Evolutionary conservation across 768 basidiomycete genomes (phyloP).

Genomic region (Gymnopilus junonius): DNA sequence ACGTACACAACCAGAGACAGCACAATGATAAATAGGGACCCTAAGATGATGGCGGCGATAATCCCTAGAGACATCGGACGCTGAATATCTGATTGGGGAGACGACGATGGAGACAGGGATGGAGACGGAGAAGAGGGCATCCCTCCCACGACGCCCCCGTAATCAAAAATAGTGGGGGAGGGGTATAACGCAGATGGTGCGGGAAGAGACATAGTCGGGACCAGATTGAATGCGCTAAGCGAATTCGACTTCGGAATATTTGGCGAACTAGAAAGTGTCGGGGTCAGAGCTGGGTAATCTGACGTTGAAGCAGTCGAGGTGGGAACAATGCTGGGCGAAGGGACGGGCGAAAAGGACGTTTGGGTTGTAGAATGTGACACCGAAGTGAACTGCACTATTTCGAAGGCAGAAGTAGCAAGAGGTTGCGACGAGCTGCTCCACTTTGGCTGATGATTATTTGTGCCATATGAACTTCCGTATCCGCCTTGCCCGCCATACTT

Average conservation of each 20-base stretch:
- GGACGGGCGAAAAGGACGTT: neutral
- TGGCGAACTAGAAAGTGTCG: neutral
- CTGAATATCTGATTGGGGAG: neutral
- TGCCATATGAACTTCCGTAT: neutral
- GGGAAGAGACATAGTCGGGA: neutral
- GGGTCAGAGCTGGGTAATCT: neutral
- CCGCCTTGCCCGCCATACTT: neutral
- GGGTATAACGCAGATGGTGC: neutral
- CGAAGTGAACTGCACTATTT: neutral
- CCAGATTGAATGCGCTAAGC: neutral
- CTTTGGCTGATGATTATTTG: neutral
- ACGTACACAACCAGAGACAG: slow-evolving; percentile 4
- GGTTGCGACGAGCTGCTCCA: neutral
- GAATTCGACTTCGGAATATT: neutral
- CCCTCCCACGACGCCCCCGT: neutral
- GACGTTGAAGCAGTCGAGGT: neutral
- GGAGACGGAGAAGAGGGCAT: neutral
- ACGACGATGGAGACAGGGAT: neutral
- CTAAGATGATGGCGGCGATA: slow-evolving; percentile 11
- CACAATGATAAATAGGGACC: slow-evolving; percentile 10
- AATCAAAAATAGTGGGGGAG: neutral
- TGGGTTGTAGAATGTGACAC: neutral
- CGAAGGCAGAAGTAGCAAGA: neutral
- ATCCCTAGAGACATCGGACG: slow-evolving; percentile 4
- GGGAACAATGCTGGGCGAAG: neutral